A percentile compares a stretch with the other conserved stretches of the same genome.
Conservation (phyloP, 208 protist species). For the Acanthamoeba triangularis region DNA sequence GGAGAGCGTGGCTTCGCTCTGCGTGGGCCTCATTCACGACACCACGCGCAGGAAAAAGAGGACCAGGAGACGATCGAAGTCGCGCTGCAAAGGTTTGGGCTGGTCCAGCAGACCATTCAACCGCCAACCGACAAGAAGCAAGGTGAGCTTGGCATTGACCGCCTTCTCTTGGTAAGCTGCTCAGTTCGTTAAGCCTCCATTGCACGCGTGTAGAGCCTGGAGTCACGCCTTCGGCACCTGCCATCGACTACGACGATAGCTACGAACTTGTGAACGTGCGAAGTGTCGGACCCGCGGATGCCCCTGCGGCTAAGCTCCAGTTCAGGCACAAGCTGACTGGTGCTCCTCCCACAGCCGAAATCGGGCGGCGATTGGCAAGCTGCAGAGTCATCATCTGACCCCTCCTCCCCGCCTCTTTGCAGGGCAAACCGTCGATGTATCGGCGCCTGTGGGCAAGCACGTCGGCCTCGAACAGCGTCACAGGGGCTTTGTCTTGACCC, state of each 20-base stretch:
- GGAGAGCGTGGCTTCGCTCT: neutral
- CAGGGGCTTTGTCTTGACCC: conserved; percentile 15
- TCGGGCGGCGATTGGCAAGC: no score
- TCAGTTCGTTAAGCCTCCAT: neutral
- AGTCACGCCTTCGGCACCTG: neutral
- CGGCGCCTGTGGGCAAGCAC: neutral
- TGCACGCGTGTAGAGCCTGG: neutral
- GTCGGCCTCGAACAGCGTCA: neutral
- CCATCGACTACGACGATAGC: neutral
- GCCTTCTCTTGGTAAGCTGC: neutral
- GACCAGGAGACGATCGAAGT: conserved; percentile 70
- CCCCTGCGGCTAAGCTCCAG: neutral
- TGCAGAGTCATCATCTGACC: neutral
- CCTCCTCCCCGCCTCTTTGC: neutral
- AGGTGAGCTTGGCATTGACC: neutral
- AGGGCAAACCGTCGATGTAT: neutral
- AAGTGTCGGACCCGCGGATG: neutral
- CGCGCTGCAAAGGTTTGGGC: conserved; percentile 26
- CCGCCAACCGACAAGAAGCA: neutral
- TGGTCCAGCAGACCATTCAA: neutral
- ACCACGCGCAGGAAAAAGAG: conserved; percentile 23
- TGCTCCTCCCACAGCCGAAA: neutral
- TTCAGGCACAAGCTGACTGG: conserved; percentile 49
- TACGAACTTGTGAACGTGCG: neutral
- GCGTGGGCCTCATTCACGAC: neutral